A percentile compares a stretch with the other conserved stretches of the same genome.
Conservation (phyloP, 2,329 filamentous ascomycete species). For the Apiospora pterosperma region DNA sequence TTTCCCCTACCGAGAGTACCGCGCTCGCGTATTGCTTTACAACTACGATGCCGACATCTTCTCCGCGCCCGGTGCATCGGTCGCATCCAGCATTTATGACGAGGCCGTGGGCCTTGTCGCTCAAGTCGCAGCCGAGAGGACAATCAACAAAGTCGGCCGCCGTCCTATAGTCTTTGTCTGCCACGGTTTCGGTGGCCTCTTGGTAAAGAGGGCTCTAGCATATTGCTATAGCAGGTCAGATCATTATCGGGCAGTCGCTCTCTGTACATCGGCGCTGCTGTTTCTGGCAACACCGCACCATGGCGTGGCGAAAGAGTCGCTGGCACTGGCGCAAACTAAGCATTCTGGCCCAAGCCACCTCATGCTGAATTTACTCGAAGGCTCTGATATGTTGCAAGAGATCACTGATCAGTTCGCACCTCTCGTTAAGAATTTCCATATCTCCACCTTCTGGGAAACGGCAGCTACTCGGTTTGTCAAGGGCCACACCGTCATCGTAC, state of each 20-base stretch:
- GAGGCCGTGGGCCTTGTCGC: constrained; percentile 9
- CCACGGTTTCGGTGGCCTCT: constrained; percentile 9
- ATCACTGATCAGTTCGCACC: not conserved
- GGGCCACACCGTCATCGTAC: not conserved
- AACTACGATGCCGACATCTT: constrained; percentile 9
- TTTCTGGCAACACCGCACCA: constrained; percentile 11
- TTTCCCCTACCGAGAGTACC: not conserved
- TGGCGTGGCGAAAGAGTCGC: constrained; percentile 8
- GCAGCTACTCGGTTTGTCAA: not conserved
- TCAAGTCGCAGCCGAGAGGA: constrained; percentile 4
- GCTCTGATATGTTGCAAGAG: not conserved
- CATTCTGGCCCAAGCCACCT: not conserved
- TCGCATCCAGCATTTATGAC: constrained; percentile 5
- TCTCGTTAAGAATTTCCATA: not conserved
- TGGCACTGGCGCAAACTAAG: not conserved
- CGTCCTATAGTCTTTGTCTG: constrained; percentile 5
- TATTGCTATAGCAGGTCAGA: constrained; percentile 8
- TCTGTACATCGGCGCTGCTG: constrained; percentile 8
- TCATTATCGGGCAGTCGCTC: constrained; percentile 9
- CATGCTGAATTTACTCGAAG: not conserved
- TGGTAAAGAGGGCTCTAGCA: constrained; percentile 10
- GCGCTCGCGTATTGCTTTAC: not conserved
- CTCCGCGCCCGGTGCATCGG: constrained; percentile 6
- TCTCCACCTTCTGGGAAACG: not conserved
- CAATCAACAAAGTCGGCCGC: not conserved